Base-by-base conservation (phyloP, 495 filamentous ascomycete species). In the Podospora anserina region DNA sequence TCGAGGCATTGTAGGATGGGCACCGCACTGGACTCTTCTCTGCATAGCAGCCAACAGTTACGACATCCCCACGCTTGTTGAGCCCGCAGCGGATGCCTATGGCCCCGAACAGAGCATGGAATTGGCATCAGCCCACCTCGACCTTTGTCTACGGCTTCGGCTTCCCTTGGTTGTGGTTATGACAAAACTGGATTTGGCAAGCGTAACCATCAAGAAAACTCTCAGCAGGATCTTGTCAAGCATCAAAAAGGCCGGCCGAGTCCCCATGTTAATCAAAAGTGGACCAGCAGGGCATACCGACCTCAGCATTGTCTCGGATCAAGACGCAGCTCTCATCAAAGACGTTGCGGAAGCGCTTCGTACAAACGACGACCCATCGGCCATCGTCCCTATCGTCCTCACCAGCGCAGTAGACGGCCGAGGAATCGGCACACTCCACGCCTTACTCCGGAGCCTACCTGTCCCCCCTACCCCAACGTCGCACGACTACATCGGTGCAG, bases 1-100 rank as follows among this genome's bases (percentile, higher is more conserved):
- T 34, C 85, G 94, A 64, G 92, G 93, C 0, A 81, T 98, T n/a
- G 82, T 99, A 60, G 93, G 94, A 64, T 99, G 95, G 93, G 92
- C 92, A 23, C 95, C 95, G 23, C 94, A 99, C 75, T 97, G 93
- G 87, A 93, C 92, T 6, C 74, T 96, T 58, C 85, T 97, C 13
- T 96, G 96, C 72, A 88, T 97, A 66, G 88, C 94, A 23, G 93
- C 92, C 26, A 92, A 94, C 73, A 89, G 90, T 69, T 86, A 89
- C 53, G 78, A 83, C 20, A 74, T 78, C 4, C 75, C 77, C 30
- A 77, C 80, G 0, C 55, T 64, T 6, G 58, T 73, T 23, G 82
- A 81, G 0, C 73, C 78, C 26, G 79, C 86, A 1, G 72, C 81
- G 49, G 85, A 88, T 55, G 78, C 81, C 6, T 77, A 87, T 44